Evolutionary conservation across 495 filamentous ascomycete species (phyloP).

Genomic region (Lophiotrema nucula): DNA sequence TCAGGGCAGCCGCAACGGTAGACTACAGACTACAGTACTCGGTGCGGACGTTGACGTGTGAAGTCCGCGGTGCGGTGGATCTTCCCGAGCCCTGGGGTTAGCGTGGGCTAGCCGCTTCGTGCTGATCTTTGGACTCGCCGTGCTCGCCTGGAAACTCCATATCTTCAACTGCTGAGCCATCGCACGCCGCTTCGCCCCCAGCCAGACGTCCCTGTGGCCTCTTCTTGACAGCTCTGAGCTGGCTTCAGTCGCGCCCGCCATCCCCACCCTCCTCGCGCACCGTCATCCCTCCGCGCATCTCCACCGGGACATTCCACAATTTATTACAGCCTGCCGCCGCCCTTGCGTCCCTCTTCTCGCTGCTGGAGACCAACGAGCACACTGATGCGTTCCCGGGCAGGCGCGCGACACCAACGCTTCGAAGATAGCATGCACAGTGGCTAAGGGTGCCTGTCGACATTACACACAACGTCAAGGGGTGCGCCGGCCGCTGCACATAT

Average conservation of each 20-base stretch:
- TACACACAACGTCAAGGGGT: conserved; percentile 29
- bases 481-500: conserved; percentile 22
- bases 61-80: no score
- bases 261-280: neutral
- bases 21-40: no score
- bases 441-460: conserved; percentile 22
- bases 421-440: conserved; percentile 36
- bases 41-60: no score
- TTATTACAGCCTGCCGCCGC: conserved; percentile 25
- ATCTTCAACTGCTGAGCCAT: conserved; percentile 1
- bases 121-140: no score
- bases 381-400: conserved; percentile 33
- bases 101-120: no score
- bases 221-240: neutral
- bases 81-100: no score
- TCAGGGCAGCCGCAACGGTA: no score
- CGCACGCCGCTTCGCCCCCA: neutral
- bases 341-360: conserved; percentile 27
- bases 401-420: conserved; percentile 33
- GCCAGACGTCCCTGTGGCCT: neutral
- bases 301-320: conserved; percentile 27
- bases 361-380: conserved; percentile 9
- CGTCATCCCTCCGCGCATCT: neutral
- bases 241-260: neutral
- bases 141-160: neutral